These are phyloP conservation scores for Schizosaccharomyces lindneri DNA, from an alignment of 805 yeast genomes.

Conservation along the genomic window DNA sequence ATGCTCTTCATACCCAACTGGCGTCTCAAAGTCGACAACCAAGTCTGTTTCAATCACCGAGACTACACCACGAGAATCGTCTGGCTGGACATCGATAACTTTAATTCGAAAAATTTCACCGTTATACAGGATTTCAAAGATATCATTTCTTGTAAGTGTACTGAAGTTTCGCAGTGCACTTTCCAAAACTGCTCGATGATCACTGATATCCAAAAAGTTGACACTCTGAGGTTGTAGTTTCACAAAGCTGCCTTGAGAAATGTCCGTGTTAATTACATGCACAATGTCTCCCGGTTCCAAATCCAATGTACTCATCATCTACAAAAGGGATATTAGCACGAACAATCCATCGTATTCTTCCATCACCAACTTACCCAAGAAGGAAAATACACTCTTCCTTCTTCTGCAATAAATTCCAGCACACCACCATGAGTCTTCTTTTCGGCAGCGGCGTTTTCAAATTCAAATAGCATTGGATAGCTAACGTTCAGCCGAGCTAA, in stretches of 20 bases:
- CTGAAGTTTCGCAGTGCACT: conserved; percentile 76
- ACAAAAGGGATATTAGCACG: not conserved
- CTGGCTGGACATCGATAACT: conserved; percentile 49
- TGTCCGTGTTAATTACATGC: conserved; percentile 42
- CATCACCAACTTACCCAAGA: conserved; percentile 33
- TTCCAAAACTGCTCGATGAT: conserved; percentile 90
- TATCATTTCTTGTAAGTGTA: conserved; percentile 60
- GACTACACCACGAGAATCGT: conserved; percentile 26
- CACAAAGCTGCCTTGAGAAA: conserved; percentile 70
- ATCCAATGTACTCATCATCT: conserved; percentile 52
- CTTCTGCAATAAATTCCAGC: conserved; percentile 86
- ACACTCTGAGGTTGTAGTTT: conserved; percentile 88
- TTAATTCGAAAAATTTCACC: conserved; percentile 52
- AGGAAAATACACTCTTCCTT: conserved; percentile 83
- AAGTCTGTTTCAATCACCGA: conserved; percentile 93
- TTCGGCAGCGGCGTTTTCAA: conserved; percentile 38
- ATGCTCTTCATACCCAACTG: conserved; percentile 72
- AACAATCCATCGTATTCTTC: too few species aligned
- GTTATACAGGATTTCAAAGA: conserved; percentile 66
- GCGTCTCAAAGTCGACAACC: conserved; percentile 95
- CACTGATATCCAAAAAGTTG: conserved; percentile 76
- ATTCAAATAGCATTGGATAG: conserved; percentile 84
- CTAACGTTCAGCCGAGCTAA: conserved; percentile 61
- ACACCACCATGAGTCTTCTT: conserved; percentile 73
- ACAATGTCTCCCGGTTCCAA: conserved; percentile 61